Percentiles rank a stretch among this genome's conserved stretches.
Evolutionary conservation across 495 filamentous ascomycete species (phyloP).

Genomic region (Penicillium bovifimosum): DNA sequence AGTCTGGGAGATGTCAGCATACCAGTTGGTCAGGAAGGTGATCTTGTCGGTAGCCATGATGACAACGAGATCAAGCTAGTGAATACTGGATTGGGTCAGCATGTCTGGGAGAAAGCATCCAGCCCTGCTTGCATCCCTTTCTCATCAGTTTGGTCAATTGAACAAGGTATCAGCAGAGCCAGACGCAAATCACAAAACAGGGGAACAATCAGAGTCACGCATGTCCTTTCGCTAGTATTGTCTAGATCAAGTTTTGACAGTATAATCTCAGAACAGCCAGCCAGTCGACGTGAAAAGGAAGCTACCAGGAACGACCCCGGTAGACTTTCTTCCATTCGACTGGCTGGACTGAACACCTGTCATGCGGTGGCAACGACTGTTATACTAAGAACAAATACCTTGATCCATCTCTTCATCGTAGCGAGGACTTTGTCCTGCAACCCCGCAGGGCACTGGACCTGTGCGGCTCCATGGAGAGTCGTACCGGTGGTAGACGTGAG

Average conservation of each 20-base stretch:
- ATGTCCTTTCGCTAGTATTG: conserved; percentile 81
- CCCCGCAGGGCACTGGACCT: conserved; percentile 16
- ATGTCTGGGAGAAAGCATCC: conserved; percentile 6
- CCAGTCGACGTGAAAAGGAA: neutral
- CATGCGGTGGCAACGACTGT: conserved; percentile 50
- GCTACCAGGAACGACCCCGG: neutral
- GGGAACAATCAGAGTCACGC: conserved; percentile 55
- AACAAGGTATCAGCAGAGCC: conserved; percentile 8
- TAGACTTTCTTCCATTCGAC: neutral
- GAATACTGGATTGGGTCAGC: conserved; percentile 18
- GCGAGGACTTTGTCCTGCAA: conserved; percentile 27
- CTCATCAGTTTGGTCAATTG: conserved; percentile 14
- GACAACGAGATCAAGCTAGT: conserved; percentile 23
- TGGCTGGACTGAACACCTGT: conserved; percentile 49
- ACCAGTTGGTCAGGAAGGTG: conserved; percentile 71
- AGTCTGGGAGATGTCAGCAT: conserved; percentile 16
- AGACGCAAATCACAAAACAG: conserved; percentile 22
- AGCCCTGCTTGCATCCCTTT: neutral
- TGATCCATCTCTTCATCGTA: conserved; percentile 39
- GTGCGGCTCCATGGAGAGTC: conserved; percentile 35
- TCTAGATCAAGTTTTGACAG: conserved; percentile 77
- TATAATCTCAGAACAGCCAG: conserved; percentile 59
- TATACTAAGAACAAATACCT: conserved; percentile 54
- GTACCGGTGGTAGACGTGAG: conserved; percentile 28
- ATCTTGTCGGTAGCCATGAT: conserved; percentile 71